phyloP scores from a whole-genome alignment of 1,284 basidiomycete species.

The Fomitopsis betulina region DNA sequence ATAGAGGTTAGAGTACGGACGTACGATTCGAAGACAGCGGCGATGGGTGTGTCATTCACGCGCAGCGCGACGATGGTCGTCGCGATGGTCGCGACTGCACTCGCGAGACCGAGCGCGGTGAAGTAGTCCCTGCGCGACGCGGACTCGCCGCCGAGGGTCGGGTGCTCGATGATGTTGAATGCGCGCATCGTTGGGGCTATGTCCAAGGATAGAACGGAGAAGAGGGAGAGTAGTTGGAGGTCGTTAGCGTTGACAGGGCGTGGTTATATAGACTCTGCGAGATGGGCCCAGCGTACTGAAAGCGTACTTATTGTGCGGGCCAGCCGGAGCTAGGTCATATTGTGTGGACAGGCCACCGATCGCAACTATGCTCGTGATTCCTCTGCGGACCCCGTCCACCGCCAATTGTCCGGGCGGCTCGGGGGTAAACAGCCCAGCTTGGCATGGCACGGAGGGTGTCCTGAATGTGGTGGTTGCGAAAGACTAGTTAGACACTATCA shows the following conservation, averaged over 20 bases:
- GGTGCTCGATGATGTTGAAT: constrained; percentile 9
- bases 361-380: not conserved
- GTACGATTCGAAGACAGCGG: constrained; percentile 5
- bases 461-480: not conserved
- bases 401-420: not conserved
- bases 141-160: not conserved
- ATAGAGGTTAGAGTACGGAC: not conserved
- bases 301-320: not conserved
- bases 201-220: not conserved
- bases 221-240: not conserved
- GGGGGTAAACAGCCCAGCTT: not conserved
- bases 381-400: not conserved
- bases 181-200: constrained; percentile 1
- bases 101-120: not conserved
- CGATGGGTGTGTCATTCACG: not conserved
- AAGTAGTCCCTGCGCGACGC: constrained; percentile 6
- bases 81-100: constrained; percentile 2
- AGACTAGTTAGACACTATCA: too few relatives aligned
- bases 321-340: not conserved
- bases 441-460: not conserved
- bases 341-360: not conserved
- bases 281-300: not conserved
- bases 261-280: not conserved
- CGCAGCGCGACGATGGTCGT: constrained; percentile 5
- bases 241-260: not conserved